Base-by-base conservation (phyloP, 352 stramenopile genomes). In the Phytophthora sansomeana region DNA sequence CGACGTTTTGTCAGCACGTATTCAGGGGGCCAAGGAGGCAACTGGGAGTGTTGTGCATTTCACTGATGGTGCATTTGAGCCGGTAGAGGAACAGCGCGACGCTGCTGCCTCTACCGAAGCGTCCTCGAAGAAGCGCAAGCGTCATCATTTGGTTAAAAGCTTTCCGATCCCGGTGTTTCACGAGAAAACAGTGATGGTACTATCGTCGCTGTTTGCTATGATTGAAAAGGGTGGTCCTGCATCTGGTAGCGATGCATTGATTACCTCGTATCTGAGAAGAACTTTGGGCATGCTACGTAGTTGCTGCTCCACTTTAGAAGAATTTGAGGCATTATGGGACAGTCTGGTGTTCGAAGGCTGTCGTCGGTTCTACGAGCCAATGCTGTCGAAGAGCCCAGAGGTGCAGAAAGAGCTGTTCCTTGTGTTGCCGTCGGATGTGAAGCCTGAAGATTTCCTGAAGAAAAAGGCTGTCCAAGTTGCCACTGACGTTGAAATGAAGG, bases 271-370 rank as follows among this genome's bases (percentile, higher is more conserved):
- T 58, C 36, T 90, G 8, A 76, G 67, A 36, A 77, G 72, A 50
- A 89, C 77, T 0, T 61, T 93, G 28, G 78, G 76, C 10, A 55
- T 80, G 0, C 55, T 89, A 19, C 78, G 81, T 7, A 54, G 16
- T 16, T 75, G 56, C 41, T 91, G 81, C 52, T 69, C 58, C 21
- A 80, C 76, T 10, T 70, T 91, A 32, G 67, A 81, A 11, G 77
- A 88, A 50, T 93, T 93, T 64, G 67, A 89, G 62, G 50, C 62
- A n/a, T 51, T 93, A 28, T 93, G 83, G 83, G 44, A 68, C 29
- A 91, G 83, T 33, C 39, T 71, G 29, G 60, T 76, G 4, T 93
- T 92, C 59, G 69, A 71, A 49, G 59, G 62, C 1, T 92, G 83
- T 55, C 84, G 79, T 17, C 57, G 67, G 13, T 83, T 81, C 29